Evolutionary conservation across 192 early-diverging fungal species (phyloP).

Genomic region (Phlyctochytrium arcticum): DNA sequence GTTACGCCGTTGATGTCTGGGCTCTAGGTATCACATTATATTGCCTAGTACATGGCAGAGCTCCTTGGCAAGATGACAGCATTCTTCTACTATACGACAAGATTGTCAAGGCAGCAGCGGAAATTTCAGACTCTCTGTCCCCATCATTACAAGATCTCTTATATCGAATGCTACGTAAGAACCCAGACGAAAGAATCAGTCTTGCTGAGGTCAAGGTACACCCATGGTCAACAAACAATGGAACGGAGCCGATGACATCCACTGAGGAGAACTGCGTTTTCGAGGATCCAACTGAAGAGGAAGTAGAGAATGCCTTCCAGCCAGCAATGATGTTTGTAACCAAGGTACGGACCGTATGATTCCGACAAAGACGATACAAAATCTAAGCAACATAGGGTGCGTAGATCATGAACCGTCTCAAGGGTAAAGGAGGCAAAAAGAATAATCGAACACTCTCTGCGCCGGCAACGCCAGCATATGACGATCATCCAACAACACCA

Average conservation of each 20-base stretch:
- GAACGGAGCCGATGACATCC: slow-evolving; percentile 28
- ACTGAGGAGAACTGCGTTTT: slow-evolving; percentile 46
- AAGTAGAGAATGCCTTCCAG: slow-evolving; percentile 46
- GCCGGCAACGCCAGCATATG: slow-evolving; percentile 8
- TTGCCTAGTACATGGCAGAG: slow-evolving; percentile 51
- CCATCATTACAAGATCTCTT: slow-evolving; percentile 31
- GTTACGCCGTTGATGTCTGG: slow-evolving; percentile 56
- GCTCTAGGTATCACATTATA: slow-evolving; percentile 56
- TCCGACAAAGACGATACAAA: neutral
- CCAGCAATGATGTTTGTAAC: slow-evolving; percentile 36
- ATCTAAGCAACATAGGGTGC: neutral
- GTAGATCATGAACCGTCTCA: slow-evolving; percentile 26
- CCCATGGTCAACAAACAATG: slow-evolving; percentile 43
- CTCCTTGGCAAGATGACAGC: slow-evolving; percentile 47
- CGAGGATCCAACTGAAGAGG: slow-evolving; percentile 48
- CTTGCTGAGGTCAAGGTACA: slow-evolving; percentile 36
- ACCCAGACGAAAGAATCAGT: slow-evolving; percentile 33
- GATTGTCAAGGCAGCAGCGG: slow-evolving; percentile 30
- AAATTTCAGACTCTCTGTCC: slow-evolving; percentile 25
- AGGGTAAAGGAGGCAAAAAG: slow-evolving; percentile 16
- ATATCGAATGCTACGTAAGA: slow-evolving; percentile 40
- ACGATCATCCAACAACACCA: too few species aligned
- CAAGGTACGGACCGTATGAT: slow-evolving; percentile 4
- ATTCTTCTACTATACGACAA: slow-evolving; percentile 37
- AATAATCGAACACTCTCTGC: neutral